Percentiles rank a stretch among this genome's conserved stretches.
These are phyloP conservation scores for Haplosporangium sp. DNA, from an alignment of 371 early-diverging fungal species.

Conservation along the genomic window DNA sequence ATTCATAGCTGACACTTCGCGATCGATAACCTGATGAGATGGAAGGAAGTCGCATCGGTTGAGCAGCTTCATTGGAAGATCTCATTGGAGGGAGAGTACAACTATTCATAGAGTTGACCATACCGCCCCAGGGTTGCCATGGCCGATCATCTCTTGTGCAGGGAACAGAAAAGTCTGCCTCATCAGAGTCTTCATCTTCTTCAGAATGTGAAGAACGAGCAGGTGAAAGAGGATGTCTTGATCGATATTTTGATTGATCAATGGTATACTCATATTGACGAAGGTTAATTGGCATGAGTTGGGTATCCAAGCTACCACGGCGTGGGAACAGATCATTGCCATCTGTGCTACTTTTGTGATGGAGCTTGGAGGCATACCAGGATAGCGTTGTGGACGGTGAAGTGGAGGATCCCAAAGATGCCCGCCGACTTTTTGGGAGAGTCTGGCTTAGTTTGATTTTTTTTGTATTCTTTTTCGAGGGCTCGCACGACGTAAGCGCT, in stretches of 20 bases:
- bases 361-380: constrained; percentile 55
- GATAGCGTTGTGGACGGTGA: constrained; percentile 28
- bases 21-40: constrained; percentile 29
- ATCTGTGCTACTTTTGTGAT: constrained; percentile 37
- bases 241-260: constrained; percentile 21
- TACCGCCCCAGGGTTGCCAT: constrained; percentile 32
- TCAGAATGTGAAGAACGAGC: constrained; percentile 49
- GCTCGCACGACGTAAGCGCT: constrained; percentile 2
- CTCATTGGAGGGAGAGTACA: constrained; percentile 41
- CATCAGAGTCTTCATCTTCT: constrained; percentile 50
- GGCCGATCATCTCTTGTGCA: background rate
- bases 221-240: constrained; percentile 48
- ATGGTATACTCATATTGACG: constrained; percentile 25
- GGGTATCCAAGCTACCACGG: constrained; percentile 27
- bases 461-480: constrained; percentile 12
- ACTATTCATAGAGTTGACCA: constrained; percentile 33
- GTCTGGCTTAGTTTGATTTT: constrained; percentile 2
- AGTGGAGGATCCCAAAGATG: constrained; percentile 26
- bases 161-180: constrained; percentile 10
- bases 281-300: constrained; percentile 29
- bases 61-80: background rate
- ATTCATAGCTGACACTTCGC: constrained; percentile 21
- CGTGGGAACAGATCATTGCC: constrained; percentile 8
- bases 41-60: constrained; percentile 31
- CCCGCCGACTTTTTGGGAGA: background rate